Evolutionary conservation across 306 rosid genomes (phyloP).

Genomic region (Malus asiatica): DNA sequence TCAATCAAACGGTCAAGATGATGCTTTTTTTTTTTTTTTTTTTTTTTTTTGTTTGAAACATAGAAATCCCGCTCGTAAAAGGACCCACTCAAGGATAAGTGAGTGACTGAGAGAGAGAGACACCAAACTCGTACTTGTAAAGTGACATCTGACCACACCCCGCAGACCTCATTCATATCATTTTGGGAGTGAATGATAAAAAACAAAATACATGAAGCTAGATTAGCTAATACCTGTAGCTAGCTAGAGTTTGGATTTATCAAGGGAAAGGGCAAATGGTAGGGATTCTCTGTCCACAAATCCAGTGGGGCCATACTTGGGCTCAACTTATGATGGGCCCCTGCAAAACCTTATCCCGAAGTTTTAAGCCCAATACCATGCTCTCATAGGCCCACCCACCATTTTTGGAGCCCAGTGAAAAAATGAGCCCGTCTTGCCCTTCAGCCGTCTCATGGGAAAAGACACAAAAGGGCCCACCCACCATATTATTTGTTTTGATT

Average conservation of each 20-base stretch:
- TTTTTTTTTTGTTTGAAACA: too few relatives aligned
- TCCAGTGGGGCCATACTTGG: background rate
- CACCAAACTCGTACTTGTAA: background rate
- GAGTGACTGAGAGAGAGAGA: background rate
- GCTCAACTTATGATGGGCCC: background rate
- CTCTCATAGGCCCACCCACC: background rate
- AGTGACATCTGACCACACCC: background rate
- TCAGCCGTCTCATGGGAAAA: background rate
- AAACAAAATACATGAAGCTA: background rate
- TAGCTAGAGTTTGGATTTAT: background rate
- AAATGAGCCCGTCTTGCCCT: background rate
- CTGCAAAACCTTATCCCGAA: too few relatives aligned
- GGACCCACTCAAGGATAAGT: too few relatives aligned
- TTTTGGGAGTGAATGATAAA: background rate
- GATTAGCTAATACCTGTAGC: background rate
- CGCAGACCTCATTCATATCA: background rate
- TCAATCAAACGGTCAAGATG: too few relatives aligned
- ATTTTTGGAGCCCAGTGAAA: background rate
- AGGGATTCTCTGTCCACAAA: background rate
- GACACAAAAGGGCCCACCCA: background rate
- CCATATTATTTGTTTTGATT: too few relatives aligned
- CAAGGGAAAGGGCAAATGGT: background rate
- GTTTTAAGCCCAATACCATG: background rate
- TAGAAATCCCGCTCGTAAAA: accelerated
- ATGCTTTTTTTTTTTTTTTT: too few relatives aligned